Evolutionary conservation across 805 yeast species (phyloP).

Genomic region (Millerozyma miso): DNA sequence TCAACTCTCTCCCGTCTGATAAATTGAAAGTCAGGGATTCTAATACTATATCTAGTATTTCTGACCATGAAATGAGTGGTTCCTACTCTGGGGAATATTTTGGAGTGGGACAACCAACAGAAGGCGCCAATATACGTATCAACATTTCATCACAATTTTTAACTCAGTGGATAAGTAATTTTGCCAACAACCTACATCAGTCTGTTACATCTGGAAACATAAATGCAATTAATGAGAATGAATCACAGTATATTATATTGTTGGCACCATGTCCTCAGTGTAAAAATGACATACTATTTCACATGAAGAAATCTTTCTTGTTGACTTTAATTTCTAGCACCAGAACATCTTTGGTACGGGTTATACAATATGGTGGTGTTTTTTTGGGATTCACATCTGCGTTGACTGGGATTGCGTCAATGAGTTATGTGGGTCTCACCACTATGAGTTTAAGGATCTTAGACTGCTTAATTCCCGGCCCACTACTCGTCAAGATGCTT

Average conservation of each 20-base stretch:
- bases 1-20: constrained; percentile 29
- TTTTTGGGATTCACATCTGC: constrained; percentile 37
- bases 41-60: constrained; percentile 1
- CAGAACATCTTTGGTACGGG: constrained; percentile 13
- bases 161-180: constrained; percentile 11
- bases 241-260: constrained; percentile 10
- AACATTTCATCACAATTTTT: constrained; percentile 13
- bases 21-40: constrained; percentile 18
- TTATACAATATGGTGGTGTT: constrained; percentile 27
- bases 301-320: constrained; percentile 24
- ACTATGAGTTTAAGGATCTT: constrained; percentile 34
- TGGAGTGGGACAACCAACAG: constrained; percentile 10
- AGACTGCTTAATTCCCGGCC: constrained; percentile 33
- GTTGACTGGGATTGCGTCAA: constrained; percentile 34
- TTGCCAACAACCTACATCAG: constrained; percentile 5
- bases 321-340: constrained; percentile 17
- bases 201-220: not conserved
- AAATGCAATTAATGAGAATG: not conserved
- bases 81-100: constrained; percentile 5
- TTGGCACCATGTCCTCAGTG: constrained; percentile 41
- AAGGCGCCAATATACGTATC: constrained; percentile 7
- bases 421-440: constrained; percentile 37
- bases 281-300: constrained; percentile 29
- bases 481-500: constrained; percentile 24
- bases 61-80: constrained; percentile 1